Conservation (phyloP, 2,329 filamentous ascomycete genomes). For the Diaporthe citri region DNA sequence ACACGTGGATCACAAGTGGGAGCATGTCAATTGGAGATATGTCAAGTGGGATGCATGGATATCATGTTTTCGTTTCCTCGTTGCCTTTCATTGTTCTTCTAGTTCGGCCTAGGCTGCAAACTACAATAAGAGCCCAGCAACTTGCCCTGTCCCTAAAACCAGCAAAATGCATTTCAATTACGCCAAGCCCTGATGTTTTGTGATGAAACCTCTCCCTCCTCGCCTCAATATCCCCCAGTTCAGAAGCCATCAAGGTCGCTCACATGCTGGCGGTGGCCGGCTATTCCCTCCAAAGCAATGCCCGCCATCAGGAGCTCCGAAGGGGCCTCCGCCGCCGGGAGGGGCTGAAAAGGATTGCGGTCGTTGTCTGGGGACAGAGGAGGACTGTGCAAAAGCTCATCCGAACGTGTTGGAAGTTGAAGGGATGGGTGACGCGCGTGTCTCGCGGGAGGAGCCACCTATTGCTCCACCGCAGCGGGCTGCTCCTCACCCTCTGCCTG, state of each 20-base stretch:
- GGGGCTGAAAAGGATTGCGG: slow-evolving; percentile 22
- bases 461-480: slow-evolving; percentile 63
- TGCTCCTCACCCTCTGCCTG: slow-evolving; percentile 64
- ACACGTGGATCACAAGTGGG: neutral
- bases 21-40: neutral
- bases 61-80: slow-evolving; percentile 32
- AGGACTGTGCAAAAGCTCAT: slow-evolving; percentile 22
- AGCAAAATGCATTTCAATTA: slow-evolving; percentile 42
- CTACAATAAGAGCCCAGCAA: slow-evolving; percentile 37
- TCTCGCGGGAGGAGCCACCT: slow-evolving; percentile 47
- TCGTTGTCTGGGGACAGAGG: slow-evolving; percentile 20
- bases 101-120: slow-evolving; percentile 25
- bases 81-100: slow-evolving; percentile 37
- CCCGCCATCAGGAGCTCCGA: slow-evolving; percentile 26
- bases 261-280: slow-evolving; percentile 16
- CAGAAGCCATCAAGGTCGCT: slow-evolving; percentile 31
- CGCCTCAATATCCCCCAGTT: slow-evolving; percentile 29
- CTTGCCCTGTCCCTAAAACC: slow-evolving; percentile 39
- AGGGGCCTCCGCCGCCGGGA: neutral
- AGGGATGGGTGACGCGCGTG: slow-evolving; percentile 34
- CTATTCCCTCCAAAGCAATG: slow-evolving; percentile 19
- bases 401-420: slow-evolving; percentile 20
- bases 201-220: slow-evolving; percentile 32
- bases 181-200: slow-evolving; percentile 40
- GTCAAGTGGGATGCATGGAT: slow-evolving; percentile 4